Evolutionary conservation across 75 land plant genomes (phyloP).

Genomic region (Pinus taeda): DNA sequence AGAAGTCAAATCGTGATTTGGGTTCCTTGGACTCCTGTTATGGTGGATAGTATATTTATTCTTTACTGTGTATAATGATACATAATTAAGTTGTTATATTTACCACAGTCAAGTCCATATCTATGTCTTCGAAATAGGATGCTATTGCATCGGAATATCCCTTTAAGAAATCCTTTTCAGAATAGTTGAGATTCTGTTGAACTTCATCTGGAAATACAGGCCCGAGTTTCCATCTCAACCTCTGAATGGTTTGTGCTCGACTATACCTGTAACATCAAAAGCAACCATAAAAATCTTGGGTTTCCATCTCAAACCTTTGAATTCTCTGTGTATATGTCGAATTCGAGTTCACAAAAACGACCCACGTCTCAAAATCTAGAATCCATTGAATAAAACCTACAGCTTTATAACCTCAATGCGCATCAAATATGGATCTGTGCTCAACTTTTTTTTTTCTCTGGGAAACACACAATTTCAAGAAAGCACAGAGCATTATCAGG

Average conservation of each 20-base stretch:
- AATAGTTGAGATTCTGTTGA: slow-evolving; percentile 53
- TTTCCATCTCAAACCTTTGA: background rate
- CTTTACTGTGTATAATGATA: no score
- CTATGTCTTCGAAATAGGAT: slow-evolving; percentile 68
- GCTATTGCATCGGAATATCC: slow-evolving; percentile 69
- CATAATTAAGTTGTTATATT: background rate
- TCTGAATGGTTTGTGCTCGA: slow-evolving; percentile 62
- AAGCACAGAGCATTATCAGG: background rate
- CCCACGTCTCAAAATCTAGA: no score
- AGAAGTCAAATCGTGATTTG: no score
- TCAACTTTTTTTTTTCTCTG: background rate
- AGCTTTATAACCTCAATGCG: background rate
- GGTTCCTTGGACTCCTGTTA: no score
- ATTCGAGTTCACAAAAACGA: no score
- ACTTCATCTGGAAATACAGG: slow-evolving; percentile 80
- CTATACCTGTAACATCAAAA: slow-evolving; percentile 48
- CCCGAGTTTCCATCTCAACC: slow-evolving; percentile 81
- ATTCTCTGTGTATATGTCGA: no score
- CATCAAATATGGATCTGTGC: background rate
- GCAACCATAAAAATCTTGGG: no score
- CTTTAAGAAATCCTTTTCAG: slow-evolving; percentile 72
- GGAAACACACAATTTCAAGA: background rate
- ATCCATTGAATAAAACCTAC: no score
- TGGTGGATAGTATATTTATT: no score
- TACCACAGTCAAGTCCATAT: slow-evolving; percentile 89